Evolutionary conservation across 2,329 filamentous ascomycete genomes (phyloP), one percentile per base, ranked within the genome.

Genomic region (Colletotrichum incanum): DNA sequence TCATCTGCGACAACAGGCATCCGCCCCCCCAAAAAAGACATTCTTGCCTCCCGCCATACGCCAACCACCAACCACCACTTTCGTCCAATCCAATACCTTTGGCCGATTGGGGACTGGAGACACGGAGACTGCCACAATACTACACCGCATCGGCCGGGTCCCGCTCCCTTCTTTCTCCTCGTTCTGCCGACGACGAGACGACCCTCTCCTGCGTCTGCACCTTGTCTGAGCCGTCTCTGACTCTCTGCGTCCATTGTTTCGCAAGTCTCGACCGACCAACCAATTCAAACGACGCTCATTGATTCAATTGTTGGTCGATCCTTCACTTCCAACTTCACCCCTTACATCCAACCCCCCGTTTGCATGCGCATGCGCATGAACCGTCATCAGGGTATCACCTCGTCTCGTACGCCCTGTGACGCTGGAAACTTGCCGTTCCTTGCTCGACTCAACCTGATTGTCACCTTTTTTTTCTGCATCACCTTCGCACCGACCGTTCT

Each of bases 1-100:
- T 72, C 65, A 70, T 72, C 70, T 72, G 65, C 66, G 60, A 72
- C 70, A 70, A n/a, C 70, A 69, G 70, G 70, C 68, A 67, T 72
- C 45, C 59, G 39, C 45, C 59, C 69, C 69, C 54, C 55, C 34
- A 37, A 41, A 47, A 65, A 72, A 59, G 67, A 47, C 31, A 54
- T 43, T 59, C 59, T 54, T 47, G 50, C 49, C 43, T n/a, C 14
- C 49, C 43, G 45, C 65, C 59, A 59, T 28, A 45, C 61, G 45
- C 62, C 55, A 70, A 55, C 60, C 59, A 52, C 49, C 52, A 34
- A 47, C 45, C 54, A 61, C 39, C 50, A 54, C 65, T 55, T 68
- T 47, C 37, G 52, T 50, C 45, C 58, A 64, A 52, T 37, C 50
- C 58, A 59, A 69, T 49, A 43, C 34, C 39, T 34, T 26, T 64